A percentile compares a stretch with the other conserved stretches of the same genome.
phyloP scores from a whole-genome alignment of 441 rosid genomes.

The Gossypium gossypioides region DNA sequence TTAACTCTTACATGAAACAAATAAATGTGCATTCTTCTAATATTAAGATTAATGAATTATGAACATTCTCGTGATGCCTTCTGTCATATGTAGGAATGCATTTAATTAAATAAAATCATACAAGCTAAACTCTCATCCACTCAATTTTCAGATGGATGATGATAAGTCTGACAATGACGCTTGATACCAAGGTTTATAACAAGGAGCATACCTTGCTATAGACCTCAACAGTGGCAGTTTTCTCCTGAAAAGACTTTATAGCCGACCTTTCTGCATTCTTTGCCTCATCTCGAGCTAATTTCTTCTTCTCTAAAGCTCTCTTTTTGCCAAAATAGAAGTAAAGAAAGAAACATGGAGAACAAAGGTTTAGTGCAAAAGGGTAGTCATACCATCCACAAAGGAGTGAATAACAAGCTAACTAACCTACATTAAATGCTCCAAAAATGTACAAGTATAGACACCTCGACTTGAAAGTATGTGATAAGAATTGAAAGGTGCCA shows the following conservation, averaged over 20 bases:
- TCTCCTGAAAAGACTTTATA: conserved; percentile 57
- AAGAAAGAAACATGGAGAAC: neutral
- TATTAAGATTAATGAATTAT: neutral
- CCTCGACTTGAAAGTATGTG: neutral
- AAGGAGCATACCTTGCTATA: conserved; percentile 52
- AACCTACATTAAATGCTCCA: neutral
- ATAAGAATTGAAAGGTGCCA: neutral
- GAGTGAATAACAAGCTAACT: neutral
- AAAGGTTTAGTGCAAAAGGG: neutral
- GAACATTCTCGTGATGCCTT: neutral
- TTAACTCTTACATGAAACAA: neutral
- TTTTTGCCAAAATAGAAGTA: conserved; percentile 17
- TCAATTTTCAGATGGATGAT: neutral
- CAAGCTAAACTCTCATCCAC: neutral
- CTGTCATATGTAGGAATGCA: neutral
- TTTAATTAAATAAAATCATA: neutral
- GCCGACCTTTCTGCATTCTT: conserved; percentile 58
- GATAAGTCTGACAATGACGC: neutral
- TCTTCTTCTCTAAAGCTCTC: conserved; percentile 80
- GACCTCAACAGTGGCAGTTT: conserved; percentile 50
- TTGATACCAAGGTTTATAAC: neutral
- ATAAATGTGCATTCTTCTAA: neutral
- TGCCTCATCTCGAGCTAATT: conserved; percentile 50
- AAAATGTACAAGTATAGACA: neutral
- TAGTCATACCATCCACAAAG: neutral